Conservation (phyloP, 805 yeast species). For the Cyberlindnera amylophila region DNA sequence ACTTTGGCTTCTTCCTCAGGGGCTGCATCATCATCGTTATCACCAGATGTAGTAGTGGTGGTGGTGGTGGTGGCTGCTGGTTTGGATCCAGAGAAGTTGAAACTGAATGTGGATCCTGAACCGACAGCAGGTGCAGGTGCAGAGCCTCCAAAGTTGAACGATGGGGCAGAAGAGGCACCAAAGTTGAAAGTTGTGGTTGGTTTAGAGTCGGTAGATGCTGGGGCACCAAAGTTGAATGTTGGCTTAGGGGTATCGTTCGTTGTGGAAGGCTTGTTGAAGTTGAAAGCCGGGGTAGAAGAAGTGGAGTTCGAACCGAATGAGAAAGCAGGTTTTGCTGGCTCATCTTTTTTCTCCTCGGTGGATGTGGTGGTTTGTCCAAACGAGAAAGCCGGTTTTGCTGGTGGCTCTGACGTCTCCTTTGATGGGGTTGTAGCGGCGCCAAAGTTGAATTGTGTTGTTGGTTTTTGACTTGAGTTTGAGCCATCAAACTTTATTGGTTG, state of each 20-base stretch:
- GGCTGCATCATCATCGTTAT: conserved; percentile 31
- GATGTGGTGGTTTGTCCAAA: conserved; percentile 18
- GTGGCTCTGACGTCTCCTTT: not conserved
- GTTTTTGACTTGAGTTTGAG: conserved; percentile 12
- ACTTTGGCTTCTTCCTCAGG: conserved; percentile 46
- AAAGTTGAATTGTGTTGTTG: conserved; percentile 19
- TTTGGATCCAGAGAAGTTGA: conserved; percentile 23
- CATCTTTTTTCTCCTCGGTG: conserved; percentile 1
- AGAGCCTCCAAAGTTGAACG: conserved; percentile 10
- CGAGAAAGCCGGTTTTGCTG: conserved; percentile 6
- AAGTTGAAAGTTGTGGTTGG: conserved; percentile 26
- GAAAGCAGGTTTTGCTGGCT: conserved; percentile 3
- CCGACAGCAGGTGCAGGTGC: conserved; percentile 7
- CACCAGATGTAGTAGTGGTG: conserved; percentile 16
- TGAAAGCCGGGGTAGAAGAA: conserved; percentile 19
- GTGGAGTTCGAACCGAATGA: not conserved
- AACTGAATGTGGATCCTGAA: conserved; percentile 11
- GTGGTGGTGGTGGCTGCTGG: conserved; percentile 18
- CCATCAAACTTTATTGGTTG: conserved; percentile 17
- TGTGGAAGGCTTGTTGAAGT: conserved; percentile 21
- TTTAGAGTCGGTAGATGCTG: conserved; percentile 9
- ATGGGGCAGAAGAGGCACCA: conserved; percentile 17
- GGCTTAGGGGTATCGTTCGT: conserved; percentile 12
- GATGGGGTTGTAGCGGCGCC: conserved; percentile 17
- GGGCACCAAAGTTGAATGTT: conserved; percentile 8